Conservation (phyloP, 2,329 filamentous ascomycete genomes). For the Rutstroemia sp. region DNA sequence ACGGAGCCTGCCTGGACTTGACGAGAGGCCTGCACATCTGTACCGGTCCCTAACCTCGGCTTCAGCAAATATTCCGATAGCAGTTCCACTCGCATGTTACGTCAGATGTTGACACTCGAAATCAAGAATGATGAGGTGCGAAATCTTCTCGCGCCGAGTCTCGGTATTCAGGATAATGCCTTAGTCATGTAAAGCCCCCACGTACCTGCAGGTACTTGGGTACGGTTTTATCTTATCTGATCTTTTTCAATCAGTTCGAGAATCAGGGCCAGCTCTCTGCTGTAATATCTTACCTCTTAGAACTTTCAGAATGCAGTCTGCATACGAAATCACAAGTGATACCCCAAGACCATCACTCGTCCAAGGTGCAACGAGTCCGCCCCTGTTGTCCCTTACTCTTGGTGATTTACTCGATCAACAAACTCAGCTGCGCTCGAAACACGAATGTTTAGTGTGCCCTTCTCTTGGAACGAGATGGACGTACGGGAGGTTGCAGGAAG, state of each 20-base stretch:
- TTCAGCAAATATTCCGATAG: not conserved
- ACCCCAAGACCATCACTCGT: conserved; percentile 1
- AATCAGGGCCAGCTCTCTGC: not conserved
- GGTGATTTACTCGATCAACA: conserved; percentile 7
- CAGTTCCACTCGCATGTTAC: not conserved
- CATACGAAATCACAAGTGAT: conserved; percentile 1
- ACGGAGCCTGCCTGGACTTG: not conserved
- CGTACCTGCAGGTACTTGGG: not conserved
- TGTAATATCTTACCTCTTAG: not conserved
- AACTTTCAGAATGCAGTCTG: conserved; percentile 1
- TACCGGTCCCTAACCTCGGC: not conserved
- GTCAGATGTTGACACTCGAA: not conserved
- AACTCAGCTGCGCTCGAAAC: not conserved
- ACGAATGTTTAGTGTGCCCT: conserved; percentile 4
- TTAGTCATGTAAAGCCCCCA: conserved; percentile 1
- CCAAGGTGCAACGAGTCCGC: conserved; percentile 1
- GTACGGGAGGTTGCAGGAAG: not conserved
- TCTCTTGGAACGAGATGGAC: conserved; percentile 4
- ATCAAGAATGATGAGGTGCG: not conserved
- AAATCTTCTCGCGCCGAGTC: not conserved
- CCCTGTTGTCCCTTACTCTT: conserved; percentile 2
- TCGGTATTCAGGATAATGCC: not conserved
- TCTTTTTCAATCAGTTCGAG: not conserved
- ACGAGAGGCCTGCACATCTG: not conserved
- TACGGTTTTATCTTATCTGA: conserved; percentile 9